Conservation (phyloP, 139 green algal species). For the Trebouxia sp. region DNA sequence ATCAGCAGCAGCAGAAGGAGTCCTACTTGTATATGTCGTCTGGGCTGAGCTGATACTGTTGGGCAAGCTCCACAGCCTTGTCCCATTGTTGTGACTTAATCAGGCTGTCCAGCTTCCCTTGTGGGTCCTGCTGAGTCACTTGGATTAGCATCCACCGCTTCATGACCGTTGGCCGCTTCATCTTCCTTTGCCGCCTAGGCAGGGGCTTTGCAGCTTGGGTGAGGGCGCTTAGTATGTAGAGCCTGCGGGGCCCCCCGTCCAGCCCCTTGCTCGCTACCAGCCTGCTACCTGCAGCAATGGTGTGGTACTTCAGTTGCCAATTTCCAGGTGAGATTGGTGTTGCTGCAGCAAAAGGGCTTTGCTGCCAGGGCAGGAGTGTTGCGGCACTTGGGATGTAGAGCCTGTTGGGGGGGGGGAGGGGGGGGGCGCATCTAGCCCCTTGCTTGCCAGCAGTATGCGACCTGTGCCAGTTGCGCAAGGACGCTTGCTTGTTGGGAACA, state of each 20-base stretch:
- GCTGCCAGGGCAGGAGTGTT: too few relatives aligned
- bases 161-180: neutral
- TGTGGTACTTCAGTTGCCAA: neutral
- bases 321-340: neutral
- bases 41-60: neutral
- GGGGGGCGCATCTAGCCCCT: too few relatives aligned
- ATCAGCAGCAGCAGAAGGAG: too few relatives aligned
- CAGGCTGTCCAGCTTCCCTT: neutral
- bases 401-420: too few relatives aligned
- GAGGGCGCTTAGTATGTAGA: neutral
- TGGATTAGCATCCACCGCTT: neutral
- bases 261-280: neutral
- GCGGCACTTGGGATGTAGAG: too few relatives aligned
- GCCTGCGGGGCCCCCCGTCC: neutral
- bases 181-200: neutral
- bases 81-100: neutral
- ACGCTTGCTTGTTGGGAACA: too few relatives aligned
- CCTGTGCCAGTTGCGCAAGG: too few relatives aligned
- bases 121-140: neutral
- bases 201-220: constrained; percentile 2
- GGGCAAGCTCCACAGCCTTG: neutral
- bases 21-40: constrained; percentile 24
- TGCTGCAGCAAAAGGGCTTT: too few relatives aligned
- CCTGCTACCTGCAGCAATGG: neutral
- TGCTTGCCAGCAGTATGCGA: too few relatives aligned